Conservation (phyloP, 2,329 filamentous ascomycete species). For the Botrytis porri region DNA sequence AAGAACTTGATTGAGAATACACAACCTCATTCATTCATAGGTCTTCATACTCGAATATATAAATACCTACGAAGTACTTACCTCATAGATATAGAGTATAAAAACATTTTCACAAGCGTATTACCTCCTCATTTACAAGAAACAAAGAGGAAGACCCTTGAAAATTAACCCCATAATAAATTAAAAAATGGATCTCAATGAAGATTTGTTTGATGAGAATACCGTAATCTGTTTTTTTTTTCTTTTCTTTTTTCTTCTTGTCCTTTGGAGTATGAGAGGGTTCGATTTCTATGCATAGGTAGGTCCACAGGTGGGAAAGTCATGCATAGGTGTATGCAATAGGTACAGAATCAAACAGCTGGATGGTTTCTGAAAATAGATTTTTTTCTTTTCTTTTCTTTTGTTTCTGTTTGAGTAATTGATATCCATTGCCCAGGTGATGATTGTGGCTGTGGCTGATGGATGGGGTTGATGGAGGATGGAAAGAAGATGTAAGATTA, state of each 20-base stretch:
- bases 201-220: background rate
- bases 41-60: too few species aligned
- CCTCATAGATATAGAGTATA: too few species aligned
- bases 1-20: too few species aligned
- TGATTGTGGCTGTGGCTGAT: background rate
- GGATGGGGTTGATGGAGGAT: background rate
- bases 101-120: background rate
- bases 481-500: background rate
- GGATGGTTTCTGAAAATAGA: constrained; percentile 4
- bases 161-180: background rate
- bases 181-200: background rate
- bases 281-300: background rate
- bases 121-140: background rate
- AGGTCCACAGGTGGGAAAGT: background rate
- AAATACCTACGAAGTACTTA: too few species aligned
- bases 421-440: too few species aligned
- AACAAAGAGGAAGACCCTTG: background rate
- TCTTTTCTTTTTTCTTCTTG: too few species aligned
- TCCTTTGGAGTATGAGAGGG: background rate
- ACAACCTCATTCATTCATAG: too few species aligned
- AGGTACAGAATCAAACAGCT: background rate
- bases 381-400: background rate
- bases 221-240: background rate
- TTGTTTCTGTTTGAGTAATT: background rate
- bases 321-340: background rate